These are phyloP conservation scores for Fragaria ananassa DNA, from an alignment of 306 rosid genomes.

Conservation along the genomic window DNA sequence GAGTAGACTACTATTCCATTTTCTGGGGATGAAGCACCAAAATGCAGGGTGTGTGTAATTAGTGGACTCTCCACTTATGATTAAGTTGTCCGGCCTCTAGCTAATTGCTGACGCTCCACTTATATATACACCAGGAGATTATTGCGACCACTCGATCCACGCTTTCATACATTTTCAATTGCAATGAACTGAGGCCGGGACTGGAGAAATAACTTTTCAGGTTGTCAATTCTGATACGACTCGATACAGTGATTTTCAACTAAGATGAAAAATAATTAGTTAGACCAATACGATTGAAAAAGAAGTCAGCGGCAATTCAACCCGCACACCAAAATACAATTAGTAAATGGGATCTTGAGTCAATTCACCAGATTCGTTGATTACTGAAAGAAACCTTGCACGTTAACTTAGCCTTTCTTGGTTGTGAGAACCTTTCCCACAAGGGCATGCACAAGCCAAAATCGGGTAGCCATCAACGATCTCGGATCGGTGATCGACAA, in stretches of 20 bases:
- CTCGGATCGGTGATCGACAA: no score
- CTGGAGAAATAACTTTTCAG: not conserved
- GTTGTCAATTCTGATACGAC: not conserved
- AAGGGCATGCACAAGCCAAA: no score
- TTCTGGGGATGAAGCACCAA: constrained; percentile 4
- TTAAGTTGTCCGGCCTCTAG: not conserved
- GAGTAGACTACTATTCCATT: not conserved
- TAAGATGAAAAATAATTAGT: no score
- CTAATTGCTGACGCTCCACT: not conserved
- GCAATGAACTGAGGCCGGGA: not conserved
- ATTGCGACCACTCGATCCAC: not conserved
- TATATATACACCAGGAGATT: not conserved
- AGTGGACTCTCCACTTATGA: constrained; percentile 2
- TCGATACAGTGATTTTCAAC: not conserved
- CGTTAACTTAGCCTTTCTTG: no score
- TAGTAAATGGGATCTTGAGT: no score
- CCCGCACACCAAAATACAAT: no score
- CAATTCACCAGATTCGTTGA: no score
- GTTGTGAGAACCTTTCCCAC: no score
- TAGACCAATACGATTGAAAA: no score
- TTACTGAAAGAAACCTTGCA: no score
- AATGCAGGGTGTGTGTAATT: not conserved
- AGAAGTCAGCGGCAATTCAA: no score
- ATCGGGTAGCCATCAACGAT: no score
- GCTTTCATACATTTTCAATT: not conserved